Evolutionary conservation across 495 filamentous ascomycete species (phyloP).

Genomic region (Daldinia bambusicola): DNA sequence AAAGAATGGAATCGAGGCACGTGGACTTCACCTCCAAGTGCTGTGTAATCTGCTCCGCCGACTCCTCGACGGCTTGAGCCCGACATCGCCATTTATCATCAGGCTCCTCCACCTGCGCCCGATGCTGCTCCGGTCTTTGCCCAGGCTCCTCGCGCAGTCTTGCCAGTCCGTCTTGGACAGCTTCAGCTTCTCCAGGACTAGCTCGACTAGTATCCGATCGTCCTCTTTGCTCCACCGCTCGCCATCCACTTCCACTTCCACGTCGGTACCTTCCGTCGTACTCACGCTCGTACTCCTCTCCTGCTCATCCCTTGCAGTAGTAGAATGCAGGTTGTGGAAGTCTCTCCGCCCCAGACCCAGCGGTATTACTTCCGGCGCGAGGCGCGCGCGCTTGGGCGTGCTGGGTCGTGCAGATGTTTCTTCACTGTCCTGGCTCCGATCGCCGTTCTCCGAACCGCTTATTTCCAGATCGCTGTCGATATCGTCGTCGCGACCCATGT

Average conservation of each 20-base stretch:
- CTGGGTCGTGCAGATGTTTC: constrained; percentile 57
- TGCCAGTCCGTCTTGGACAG: constrained; percentile 80
- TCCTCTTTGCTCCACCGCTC: constrained; percentile 72
- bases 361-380: constrained; percentile 73
- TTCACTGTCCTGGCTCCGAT: constrained; percentile 34
- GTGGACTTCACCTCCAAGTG: constrained; percentile 60
- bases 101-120: constrained; percentile 75
- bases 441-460: constrained; percentile 23
- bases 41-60: constrained; percentile 60
- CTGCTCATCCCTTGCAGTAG: constrained; percentile 37
- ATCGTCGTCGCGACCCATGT: constrained; percentile 58
- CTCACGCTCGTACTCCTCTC: constrained; percentile 34
- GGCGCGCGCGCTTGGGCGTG: constrained; percentile 74
- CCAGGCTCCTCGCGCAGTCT: constrained; percentile 76
- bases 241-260: constrained; percentile 58
- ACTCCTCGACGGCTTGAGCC: constrained; percentile 61
- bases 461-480: constrained; percentile 53
- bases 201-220: constrained; percentile 74
- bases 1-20: constrained; percentile 28
- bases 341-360: constrained; percentile 72
- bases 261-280: constrained; percentile 47
- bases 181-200: constrained; percentile 79
- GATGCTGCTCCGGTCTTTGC: constrained; percentile 73
- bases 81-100: constrained; percentile 70
- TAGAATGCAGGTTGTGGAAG: constrained; percentile 67